phyloP scores from a whole-genome alignment of 1,284 basidiomycete species.

The Coniferiporia sulphurascens region DNA sequence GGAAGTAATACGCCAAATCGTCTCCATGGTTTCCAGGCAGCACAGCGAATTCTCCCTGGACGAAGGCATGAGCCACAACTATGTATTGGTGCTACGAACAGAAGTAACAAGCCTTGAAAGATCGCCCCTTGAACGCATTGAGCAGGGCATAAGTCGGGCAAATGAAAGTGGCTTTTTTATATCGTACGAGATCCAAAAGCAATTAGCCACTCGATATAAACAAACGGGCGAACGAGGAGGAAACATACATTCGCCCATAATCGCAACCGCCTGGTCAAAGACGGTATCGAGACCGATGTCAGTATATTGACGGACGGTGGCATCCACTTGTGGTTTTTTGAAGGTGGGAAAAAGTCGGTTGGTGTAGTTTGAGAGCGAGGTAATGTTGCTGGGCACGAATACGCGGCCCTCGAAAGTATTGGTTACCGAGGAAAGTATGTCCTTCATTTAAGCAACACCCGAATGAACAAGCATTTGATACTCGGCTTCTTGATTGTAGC shows the following conservation, averaged over 20 bases:
- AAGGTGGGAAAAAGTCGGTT: slow-evolving; percentile 36
- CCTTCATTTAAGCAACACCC: slow-evolving; percentile 32
- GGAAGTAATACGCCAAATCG: slow-evolving; percentile 31
- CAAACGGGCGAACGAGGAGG: background rate
- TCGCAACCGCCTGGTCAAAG: slow-evolving; percentile 30
- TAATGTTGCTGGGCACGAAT: slow-evolving; percentile 33
- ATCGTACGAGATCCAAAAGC: background rate
- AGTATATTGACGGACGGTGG: slow-evolving; percentile 28
- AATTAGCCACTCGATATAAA: background rate
- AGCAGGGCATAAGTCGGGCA: slow-evolving; percentile 32
- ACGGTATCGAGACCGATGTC: slow-evolving; percentile 19
- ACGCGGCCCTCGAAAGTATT: slow-evolving; percentile 37
- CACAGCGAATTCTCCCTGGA: slow-evolving; percentile 29
- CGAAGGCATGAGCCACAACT: background rate
- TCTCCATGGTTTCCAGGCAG: slow-evolving; percentile 29
- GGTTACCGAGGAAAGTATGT: slow-evolving; percentile 30
- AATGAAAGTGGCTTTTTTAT: slow-evolving; percentile 30
- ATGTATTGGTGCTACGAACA: no score
- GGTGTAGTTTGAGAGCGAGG: slow-evolving; percentile 29
- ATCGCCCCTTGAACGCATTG: slow-evolving; percentile 23
- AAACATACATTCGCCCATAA: slow-evolving; percentile 39
- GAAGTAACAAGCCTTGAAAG: slow-evolving; percentile 8
- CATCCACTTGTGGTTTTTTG: slow-evolving; percentile 22
- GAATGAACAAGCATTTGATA: background rate
- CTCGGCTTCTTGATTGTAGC: background rate